Evolutionary conservation across 768 basidiomycete genomes (phyloP).

Genomic region (Boletus rubroflammeus): DNA sequence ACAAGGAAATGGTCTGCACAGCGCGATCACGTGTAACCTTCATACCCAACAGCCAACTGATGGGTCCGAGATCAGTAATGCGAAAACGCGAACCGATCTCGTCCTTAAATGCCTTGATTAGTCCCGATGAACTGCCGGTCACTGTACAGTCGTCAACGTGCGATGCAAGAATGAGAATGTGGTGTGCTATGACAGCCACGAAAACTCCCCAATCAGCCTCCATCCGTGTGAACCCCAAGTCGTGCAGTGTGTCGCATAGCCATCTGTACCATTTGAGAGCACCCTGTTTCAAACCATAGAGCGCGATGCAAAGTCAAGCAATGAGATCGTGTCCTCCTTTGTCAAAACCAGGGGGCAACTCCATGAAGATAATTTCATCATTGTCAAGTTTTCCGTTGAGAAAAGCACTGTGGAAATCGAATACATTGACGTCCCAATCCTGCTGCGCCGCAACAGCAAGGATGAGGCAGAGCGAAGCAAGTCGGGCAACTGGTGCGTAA

Average conservation of each 20-base stretch:
- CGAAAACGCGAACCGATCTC: not conserved
- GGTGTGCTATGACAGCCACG: accelerated
- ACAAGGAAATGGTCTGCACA: not conserved
- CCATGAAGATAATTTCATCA: not conserved
- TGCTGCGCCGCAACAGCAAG: no score
- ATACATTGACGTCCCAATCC: no score
- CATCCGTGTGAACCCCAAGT: not conserved
- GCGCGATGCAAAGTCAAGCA: accelerated
- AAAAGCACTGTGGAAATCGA: no score
- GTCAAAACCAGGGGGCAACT: not conserved
- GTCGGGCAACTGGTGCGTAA: no score
- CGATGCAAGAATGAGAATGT: not conserved
- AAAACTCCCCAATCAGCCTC: not conserved
- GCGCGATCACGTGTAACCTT: accelerated
- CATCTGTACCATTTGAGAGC: not conserved
- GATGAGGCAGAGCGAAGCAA: no score
- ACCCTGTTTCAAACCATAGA: not conserved
- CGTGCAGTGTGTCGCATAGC: accelerated
- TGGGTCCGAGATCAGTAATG: not conserved
- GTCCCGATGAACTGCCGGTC: accelerated
- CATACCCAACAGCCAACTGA: not conserved
- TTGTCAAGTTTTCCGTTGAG: not conserved
- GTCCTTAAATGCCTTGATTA: not conserved
- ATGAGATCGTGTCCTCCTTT: not conserved
- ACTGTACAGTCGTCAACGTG: not conserved